Percentiles rank a stretch among this genome's conserved stretches.
phyloP scores from a whole-genome alignment of 1,284 basidiomycete species.

The Papiliotrema terrestris region DNA sequence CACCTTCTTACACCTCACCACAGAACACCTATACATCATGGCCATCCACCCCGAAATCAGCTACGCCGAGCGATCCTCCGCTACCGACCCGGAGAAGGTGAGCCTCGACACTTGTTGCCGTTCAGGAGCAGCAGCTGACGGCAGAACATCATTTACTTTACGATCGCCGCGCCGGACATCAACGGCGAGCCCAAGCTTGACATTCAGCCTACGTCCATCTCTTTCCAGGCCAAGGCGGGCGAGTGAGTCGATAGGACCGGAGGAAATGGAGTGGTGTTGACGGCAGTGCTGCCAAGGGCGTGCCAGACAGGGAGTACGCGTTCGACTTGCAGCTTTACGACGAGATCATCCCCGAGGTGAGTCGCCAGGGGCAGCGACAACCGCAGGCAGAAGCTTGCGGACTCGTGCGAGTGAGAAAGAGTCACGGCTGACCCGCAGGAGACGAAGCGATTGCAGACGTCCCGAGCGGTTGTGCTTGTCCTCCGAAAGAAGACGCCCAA shows the following conservation, averaged over 20 bases:
- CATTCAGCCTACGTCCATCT: conserved; percentile 61
- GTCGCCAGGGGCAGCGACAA: no score
- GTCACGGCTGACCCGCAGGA: conserved; percentile 51
- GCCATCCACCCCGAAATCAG: conserved; percentile 73
- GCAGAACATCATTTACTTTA: conserved; percentile 78
- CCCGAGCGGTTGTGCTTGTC: conserved; percentile 63
- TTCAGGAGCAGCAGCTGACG: conserved; percentile 49
- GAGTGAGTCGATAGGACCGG: conserved; percentile 54
- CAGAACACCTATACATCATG: conserved; percentile 25
- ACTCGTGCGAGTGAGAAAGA: no score
- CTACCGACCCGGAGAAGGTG: conserved; percentile 65
- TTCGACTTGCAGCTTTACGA: conserved; percentile 70
- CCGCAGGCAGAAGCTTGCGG: no score
- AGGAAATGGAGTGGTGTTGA: not conserved
- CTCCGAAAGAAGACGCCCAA: conserved; percentile 75
- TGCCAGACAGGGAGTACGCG: conserved; percentile 62
- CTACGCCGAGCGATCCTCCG: conserved; percentile 85
- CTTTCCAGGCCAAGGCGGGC: conserved; percentile 68
- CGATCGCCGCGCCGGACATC: conserved; percentile 80
- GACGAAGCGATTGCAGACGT: conserved; percentile 61
- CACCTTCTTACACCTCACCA: not conserved
- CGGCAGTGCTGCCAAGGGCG: conserved; percentile 54
- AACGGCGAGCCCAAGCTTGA: conserved; percentile 61
- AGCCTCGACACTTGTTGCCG: conserved; percentile 14
- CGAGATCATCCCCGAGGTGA: conserved; percentile 70